phyloP scores from a whole-genome alignment of 441 rosid species.

The Arabidopsis lyrata region DNA sequence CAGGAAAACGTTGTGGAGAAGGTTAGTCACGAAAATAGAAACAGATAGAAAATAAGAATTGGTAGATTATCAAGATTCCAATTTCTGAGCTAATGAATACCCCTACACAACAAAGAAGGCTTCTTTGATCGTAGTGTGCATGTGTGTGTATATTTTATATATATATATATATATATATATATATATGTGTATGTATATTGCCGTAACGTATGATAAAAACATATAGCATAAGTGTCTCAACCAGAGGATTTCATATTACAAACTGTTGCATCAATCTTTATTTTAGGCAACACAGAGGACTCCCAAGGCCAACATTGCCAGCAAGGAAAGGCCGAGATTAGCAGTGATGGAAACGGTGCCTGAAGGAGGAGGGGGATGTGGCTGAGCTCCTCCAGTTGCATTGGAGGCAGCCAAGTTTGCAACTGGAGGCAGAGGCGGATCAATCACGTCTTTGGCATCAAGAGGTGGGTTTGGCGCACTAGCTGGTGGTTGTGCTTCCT shows the following conservation, averaged over 20 bases:
- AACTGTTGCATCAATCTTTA: constrained; percentile 15
- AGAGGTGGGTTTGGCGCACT: constrained; percentile 59
- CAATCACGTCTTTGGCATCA: constrained; percentile 46
- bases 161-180: background rate
- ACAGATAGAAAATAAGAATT: background rate
- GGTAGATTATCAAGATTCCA: background rate
- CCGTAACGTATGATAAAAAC: constrained; percentile 3
- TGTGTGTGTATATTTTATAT: background rate
- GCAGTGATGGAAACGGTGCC: constrained; percentile 46
- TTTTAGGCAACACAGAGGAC: constrained; percentile 19
- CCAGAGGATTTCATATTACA: constrained; percentile 17
- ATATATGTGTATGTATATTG: background rate
- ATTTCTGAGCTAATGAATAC: constrained; percentile 16
- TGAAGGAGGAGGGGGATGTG: constrained; percentile 30
- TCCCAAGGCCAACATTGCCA: constrained; percentile 32
- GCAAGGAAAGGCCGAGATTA: constrained; percentile 29
- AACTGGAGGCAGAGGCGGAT: constrained; percentile 49
- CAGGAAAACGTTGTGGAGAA: background rate
- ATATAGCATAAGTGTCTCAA: constrained; percentile 14
- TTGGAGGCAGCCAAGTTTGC: constrained; percentile 29
- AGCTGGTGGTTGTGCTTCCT: constrained; percentile 50
- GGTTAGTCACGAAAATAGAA: background rate
- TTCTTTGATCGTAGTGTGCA: constrained; percentile 12
- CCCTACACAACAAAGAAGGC: constrained; percentile 1
- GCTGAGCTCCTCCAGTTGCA: constrained; percentile 11